phyloP scores from a whole-genome alignment of 768 basidiomycete species.

The Lyophyllum shimeji region DNA sequence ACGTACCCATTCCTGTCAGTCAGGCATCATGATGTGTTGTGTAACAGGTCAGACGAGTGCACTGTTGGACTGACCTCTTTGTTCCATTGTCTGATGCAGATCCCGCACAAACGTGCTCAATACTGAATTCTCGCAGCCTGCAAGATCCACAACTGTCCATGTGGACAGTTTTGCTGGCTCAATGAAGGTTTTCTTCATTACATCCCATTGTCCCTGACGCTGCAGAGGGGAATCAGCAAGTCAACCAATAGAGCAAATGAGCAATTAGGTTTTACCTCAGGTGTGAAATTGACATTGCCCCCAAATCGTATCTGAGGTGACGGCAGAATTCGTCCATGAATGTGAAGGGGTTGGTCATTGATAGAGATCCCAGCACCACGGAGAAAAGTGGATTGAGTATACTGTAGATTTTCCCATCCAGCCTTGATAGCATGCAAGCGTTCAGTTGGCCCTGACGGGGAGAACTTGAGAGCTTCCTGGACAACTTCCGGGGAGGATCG shows the following conservation, averaged over 20 bases:
- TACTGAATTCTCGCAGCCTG: conserved; percentile 11
- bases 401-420: conserved; percentile 35
- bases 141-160: conserved; percentile 28
- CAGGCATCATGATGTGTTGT: neutral
- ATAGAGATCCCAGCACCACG: conserved; percentile 38
- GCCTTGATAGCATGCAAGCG: conserved; percentile 22
- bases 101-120: conserved; percentile 21
- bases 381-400: conserved; percentile 38
- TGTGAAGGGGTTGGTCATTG: conserved; percentile 22
- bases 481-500: conserved; percentile 29
- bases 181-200: conserved; percentile 26
- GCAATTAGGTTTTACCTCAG: conserved; percentile 8
- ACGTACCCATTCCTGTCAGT: conserved; percentile 19
- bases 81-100: conserved; percentile 21
- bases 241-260: neutral
- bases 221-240: neutral
- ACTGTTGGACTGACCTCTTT: conserved; percentile 20
- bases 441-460: conserved; percentile 23
- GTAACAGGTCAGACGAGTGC: too few species aligned
- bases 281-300: conserved; percentile 1
- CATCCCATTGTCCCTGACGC: conserved; percentile 30
- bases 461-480: conserved; percentile 26
- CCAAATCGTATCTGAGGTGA: conserved; percentile 32
- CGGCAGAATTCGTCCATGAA: conserved; percentile 36
- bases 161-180: conserved; percentile 13